Base-by-base conservation (phyloP, 2,329 filamentous ascomycete genomes). In the Sphaerulina vaccinii region DNA sequence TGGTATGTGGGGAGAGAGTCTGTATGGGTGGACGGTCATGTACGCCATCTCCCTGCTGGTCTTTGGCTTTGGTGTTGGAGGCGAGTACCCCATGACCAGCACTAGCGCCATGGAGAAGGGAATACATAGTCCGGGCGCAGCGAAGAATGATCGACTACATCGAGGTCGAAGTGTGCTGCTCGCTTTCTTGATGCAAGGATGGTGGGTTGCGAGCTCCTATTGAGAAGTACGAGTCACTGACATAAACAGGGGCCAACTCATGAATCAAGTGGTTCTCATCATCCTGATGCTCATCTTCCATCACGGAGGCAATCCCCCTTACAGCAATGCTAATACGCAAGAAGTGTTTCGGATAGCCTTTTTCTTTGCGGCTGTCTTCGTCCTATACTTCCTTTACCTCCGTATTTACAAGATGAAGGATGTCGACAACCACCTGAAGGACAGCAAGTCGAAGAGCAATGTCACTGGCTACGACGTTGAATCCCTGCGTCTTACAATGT, bases 131-230 rank as follows among this genome's bases (percentile, higher is more conserved):
- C 86, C 91, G 38, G 84, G 88, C n/a, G 73, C 89, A 32, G 91
- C 92, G 56, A 91, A 86, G 70, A 75, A 96, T 47, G 92, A 97
- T 70, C 89, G 92, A 69, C 84, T 97, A 47, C 92, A 97, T 76
- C 90, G 92, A 73, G 92, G 92, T 59, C 88, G 92, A 67, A 95
- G 95, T 72, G 92, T 96, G 69, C 96, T 90, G 60, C 90, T 86
- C 70, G 91, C 92, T 53, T 97, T 97, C 77, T 73, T 97, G 73
- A 96, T 97, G 92, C 92, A 97, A 73, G 92, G 92, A 49, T 97
- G n/a, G n/a, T n/a, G n/a, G n/a, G n/a, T n/a, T n/a, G n/a, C n/a
- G n/a, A n/a, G n/a, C n/a, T n/a, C n/a, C n/a, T n/a, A n/a, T n/a
- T n/a, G n/a, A n/a, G n/a, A n/a, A n/a, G n/a, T n/a, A n/a, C n/a